phyloP scores from a whole-genome alignment of 176 grass and related monocot genomes.

The Oryza nivara region DNA sequence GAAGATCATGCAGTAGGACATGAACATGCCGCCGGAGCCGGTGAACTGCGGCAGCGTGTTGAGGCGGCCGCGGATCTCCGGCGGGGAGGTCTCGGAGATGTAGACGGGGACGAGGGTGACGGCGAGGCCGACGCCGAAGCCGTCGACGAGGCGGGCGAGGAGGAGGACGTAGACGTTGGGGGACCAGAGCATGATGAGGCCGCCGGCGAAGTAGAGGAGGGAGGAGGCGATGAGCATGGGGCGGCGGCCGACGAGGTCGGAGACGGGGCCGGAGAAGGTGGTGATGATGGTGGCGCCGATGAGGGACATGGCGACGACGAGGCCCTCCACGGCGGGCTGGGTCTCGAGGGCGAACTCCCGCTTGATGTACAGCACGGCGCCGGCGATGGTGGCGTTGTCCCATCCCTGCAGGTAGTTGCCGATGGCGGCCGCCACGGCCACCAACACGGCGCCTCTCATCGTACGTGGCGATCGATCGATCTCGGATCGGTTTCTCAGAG shows the following conservation, averaged over 20 bases:
- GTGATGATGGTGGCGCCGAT: slow-evolving; percentile 91
- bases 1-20: slow-evolving; percentile 86
- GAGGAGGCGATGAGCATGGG: slow-evolving; percentile 82
- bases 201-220: slow-evolving; percentile 60
- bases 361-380: slow-evolving; percentile 79
- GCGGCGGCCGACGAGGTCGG: slow-evolving; percentile 71
- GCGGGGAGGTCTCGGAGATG: slow-evolving; percentile 89
- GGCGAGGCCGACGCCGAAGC: slow-evolving; percentile 71
- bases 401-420: slow-evolving; percentile 79
- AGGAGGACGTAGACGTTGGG: slow-evolving; percentile 72
- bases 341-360: slow-evolving; percentile 70
- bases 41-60: slow-evolving; percentile 95
- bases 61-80: slow-evolving; percentile 70
- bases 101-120: slow-evolving; percentile 89
- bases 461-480: no score
- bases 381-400: slow-evolving; percentile 89
- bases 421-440: slow-evolving; percentile 68
- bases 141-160: slow-evolving; percentile 72
- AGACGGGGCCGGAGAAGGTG: slow-evolving; percentile 81
- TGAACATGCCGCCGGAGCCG: slow-evolving; percentile 80
- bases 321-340: slow-evolving; percentile 71
- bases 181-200: slow-evolving; percentile 77
- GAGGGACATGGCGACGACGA: slow-evolving; percentile 79
- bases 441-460: slow-evolving; percentile 69
- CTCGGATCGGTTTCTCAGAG: no score